phyloP scores from a whole-genome alignment of 75 land plant genomes.

The Adiantum capillusveneris region DNA sequence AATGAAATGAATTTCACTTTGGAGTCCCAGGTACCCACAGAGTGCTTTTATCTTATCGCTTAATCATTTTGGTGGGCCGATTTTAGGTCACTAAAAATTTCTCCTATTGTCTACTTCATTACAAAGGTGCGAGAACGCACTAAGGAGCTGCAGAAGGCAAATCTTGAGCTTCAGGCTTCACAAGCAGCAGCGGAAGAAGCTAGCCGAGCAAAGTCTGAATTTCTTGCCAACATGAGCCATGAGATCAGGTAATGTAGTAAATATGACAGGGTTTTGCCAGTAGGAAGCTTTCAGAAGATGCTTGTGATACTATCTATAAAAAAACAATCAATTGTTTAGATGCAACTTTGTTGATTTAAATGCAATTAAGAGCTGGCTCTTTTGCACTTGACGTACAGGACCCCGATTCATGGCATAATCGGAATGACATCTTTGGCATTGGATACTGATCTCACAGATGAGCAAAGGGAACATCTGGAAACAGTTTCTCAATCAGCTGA shows the following conservation, averaged over 20 bases:
- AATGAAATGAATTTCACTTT: conserved; percentile 39
- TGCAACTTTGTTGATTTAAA: too few species aligned
- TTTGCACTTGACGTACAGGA: conserved; percentile 12
- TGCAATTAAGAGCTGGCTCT: too few species aligned
- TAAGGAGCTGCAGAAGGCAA: conserved; percentile 31
- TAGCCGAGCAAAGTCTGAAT: conserved; percentile 38
- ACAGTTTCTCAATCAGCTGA: conserved; percentile 44
- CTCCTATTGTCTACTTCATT: neutral
- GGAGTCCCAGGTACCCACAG: conserved; percentile 26
- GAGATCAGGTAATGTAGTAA: conserved; percentile 44
- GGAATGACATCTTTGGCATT: conserved; percentile 42
- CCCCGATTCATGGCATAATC: conserved; percentile 41
- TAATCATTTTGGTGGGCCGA: too few species aligned
- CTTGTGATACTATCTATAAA: too few species aligned
- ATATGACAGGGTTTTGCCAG: too few species aligned
- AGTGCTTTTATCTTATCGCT: neutral
- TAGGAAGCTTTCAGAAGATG: too few species aligned
- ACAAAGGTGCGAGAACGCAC: conserved; percentile 30
- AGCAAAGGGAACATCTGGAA: conserved; percentile 36
- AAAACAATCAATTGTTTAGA: too few species aligned
- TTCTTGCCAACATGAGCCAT: conserved; percentile 45
- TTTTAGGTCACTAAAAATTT: too few species aligned
- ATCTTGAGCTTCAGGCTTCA: conserved; percentile 25
- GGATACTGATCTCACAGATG: conserved; percentile 41
- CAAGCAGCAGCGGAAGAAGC: conserved; percentile 46